Base-by-base conservation (phyloP, 345 rosid genomes). In the Clarkia xantiana region DNA sequence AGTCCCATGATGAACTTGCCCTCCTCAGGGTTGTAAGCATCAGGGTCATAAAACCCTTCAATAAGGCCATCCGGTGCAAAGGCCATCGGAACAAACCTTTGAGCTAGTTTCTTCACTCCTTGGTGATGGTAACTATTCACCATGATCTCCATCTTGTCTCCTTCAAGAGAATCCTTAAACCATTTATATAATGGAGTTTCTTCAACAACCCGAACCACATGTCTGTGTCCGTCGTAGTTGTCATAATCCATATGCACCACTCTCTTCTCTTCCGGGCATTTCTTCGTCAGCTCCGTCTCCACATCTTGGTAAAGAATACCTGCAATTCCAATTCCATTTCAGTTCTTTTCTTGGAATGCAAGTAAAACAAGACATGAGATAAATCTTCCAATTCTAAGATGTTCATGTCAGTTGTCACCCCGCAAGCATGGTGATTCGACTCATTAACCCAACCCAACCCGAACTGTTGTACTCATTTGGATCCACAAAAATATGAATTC, bases 41-140 rank as follows among this genome's bases (percentile, higher is more conserved):
- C 79, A 9, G 91, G 86, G 61, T 87, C 96, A 53, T 87, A 87
- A 50, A 87, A 87, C 45, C 94, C 94, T 68, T 87, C 94, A n/a
- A 81, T 68, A 61, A 87, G 65, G 10, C 81, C 96, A 68, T 87
- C 96, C 0, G 84, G 80, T 1, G 88, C 78, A 53, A 74, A 84
- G 14, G 91, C 91, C 91, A 79, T 84, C 0, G 94, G 86, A 40
- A 79, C 76, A 9, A 87, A 84, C 49, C 94, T 68, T 20, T 69
- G 71, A 0, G 86, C 88, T 58, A 81, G 67, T 60, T 64, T 77
- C 68, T 79, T 87, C 18, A 87, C 88, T 10, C 96, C 91, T 69
- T 87, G 94, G 57, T 87, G 96, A 40, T 87, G 96, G 66, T 86
- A 86, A 58, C 96, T 84, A 42, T 84, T 87, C 34, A 87, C 96